Evolutionary conservation across 257 asterid species (phyloP), one percentile per base, ranked within the genome.

Genomic region (Solanum arcanum): DNA sequence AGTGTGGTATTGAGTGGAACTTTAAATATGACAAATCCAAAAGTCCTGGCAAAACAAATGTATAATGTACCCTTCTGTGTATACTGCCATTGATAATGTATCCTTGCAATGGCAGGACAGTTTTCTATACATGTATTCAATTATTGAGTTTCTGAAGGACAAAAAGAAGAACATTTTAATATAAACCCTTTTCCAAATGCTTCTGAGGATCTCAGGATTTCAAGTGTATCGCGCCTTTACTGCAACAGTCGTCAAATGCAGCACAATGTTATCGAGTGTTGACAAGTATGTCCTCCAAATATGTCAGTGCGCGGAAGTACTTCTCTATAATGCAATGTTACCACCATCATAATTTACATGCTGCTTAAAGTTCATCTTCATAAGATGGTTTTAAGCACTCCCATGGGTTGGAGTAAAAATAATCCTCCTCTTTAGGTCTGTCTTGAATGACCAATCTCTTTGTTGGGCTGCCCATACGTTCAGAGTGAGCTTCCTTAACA

Each of bases 401-500:
- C 78, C 90, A 90, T 20, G 98, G 98, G 87, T 94, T 93, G 90
- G 96, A 90, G 90, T 94, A 91, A 83, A 93, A 94, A 88, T 91
- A 93, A 77, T 93, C 98, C 89, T 94, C 98, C 80, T 94, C 95
- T 90, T 94, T 94, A 1, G 98, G 96, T 87, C 86, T 92, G 46
- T 91, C 93, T 7, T 89, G 80, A 59, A 89, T 88, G 83, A 31
- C 13, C 2, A 90, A 64, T 3, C 96, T 93, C 52, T 84, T 70
- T 66, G 72, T 91, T 2, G 94, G 93, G 44, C 88, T 90, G 84
- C 98, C 98, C 85, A 86, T 90, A 37, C 93, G 92, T 83, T 88
- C 87, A 15, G 86, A 90, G 85, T 93, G 98, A 37, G 91, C 89
- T 47, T 91, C 91, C 87, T 91, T 92, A 41, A 94, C 91, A 8